These are phyloP conservation scores for Aureobasidium lini DNA, from an alignment of 2,329 filamentous ascomycete genomes.

Conservation along the genomic window DNA sequence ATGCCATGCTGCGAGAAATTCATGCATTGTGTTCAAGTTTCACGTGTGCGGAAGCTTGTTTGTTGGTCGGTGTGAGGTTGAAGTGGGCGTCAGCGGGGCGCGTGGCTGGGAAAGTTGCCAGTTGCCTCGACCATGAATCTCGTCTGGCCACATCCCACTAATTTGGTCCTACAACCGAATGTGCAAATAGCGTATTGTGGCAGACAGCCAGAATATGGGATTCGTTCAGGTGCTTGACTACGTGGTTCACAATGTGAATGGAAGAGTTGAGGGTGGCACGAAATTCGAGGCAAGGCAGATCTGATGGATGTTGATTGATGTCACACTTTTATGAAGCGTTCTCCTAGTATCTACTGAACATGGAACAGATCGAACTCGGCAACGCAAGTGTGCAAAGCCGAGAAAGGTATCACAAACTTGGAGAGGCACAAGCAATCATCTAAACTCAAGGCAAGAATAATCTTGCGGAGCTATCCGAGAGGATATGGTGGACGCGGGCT, in stretches of 20 bases:
- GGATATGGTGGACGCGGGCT: background rate
- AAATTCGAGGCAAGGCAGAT: background rate
- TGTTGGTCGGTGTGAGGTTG: constrained; percentile 1
- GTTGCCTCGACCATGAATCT: background rate
- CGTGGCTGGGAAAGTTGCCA: background rate
- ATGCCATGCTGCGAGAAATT: background rate
- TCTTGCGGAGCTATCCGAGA: background rate
- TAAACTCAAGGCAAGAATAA: background rate
- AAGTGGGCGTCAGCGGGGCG: background rate
- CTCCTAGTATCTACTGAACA: too few species aligned
- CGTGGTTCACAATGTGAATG: too few species aligned
- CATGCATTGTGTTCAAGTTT: background rate
- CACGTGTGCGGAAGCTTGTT: background rate
- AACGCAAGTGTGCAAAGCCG: background rate
- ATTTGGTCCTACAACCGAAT: background rate
- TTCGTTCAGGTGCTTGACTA: too few species aligned
- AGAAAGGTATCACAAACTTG: background rate
- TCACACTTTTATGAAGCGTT: too few species aligned
- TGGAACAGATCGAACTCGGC: too few species aligned
- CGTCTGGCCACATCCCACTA: too few species aligned
- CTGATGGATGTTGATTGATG: too few species aligned
- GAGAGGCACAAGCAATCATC: too few species aligned
- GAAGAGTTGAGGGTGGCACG: background rate
- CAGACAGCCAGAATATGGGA: background rate
- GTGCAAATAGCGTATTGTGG: background rate